phyloP scores from a whole-genome alignment of 345 rosid genomes.

The Aquilaria sinensis region DNA sequence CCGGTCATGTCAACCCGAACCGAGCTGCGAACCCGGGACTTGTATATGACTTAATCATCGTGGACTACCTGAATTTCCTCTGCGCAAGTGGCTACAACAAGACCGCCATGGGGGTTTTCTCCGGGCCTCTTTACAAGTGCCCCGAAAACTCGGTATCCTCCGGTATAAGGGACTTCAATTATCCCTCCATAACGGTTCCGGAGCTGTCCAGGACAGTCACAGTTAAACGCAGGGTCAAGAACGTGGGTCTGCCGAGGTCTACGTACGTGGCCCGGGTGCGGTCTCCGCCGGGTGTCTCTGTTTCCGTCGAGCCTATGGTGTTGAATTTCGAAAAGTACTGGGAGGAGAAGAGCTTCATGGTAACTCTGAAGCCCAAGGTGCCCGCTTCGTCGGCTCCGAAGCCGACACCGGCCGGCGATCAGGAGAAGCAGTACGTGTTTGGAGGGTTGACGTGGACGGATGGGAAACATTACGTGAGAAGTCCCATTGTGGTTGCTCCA shows the following conservation, averaged over 20 bases:
- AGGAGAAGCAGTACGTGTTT: slow-evolving; percentile 19
- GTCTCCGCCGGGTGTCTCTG: slow-evolving; percentile 44
- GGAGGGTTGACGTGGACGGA: slow-evolving; percentile 55
- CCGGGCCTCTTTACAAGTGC: slow-evolving; percentile 28
- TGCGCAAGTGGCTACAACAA: slow-evolving; percentile 62
- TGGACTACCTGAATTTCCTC: slow-evolving; percentile 63
- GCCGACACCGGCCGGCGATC: neutral
- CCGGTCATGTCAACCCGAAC: slow-evolving; percentile 78
- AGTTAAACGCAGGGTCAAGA: slow-evolving; percentile 45
- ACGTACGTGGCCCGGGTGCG: slow-evolving; percentile 26
- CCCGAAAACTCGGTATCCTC: slow-evolving; percentile 18
- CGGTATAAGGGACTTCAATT: slow-evolving; percentile 47
- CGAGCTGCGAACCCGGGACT: slow-evolving; percentile 67
- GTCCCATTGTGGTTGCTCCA: slow-evolving; percentile 46
- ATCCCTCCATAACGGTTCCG: slow-evolving; percentile 63
- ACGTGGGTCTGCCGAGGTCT: slow-evolving; percentile 53
- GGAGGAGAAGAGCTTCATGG: slow-evolving; percentile 48
- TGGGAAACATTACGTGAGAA: slow-evolving; percentile 46
- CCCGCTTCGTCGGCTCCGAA: neutral
- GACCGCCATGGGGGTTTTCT: slow-evolving; percentile 22
- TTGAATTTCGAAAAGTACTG: slow-evolving; percentile 36
- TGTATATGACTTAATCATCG: slow-evolving; percentile 43
- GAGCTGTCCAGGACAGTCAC: slow-evolving; percentile 22
- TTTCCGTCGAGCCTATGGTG: slow-evolving; percentile 34
- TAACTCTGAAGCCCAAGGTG: slow-evolving; percentile 24